These are phyloP conservation scores for Debaryomycetaceae sp. DNA, from an alignment of 1,139 yeast species.

Conservation along the genomic window DNA sequence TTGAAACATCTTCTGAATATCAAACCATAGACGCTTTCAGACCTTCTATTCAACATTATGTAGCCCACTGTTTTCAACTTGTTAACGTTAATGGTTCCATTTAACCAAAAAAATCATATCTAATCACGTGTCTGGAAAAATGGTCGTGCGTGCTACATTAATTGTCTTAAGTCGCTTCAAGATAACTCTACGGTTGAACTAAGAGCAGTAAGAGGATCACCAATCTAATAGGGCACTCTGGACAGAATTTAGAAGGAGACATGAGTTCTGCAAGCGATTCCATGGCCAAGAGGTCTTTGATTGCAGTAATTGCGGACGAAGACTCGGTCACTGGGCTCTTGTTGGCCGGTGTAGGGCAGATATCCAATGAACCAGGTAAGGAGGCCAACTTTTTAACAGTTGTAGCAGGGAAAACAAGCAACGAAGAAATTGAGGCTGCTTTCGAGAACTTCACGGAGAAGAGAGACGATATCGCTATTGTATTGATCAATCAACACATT, in stretches of 20 bases:
- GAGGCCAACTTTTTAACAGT: slow-evolving; percentile 81
- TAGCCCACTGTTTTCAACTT: not conserved
- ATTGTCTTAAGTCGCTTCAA: not conserved
- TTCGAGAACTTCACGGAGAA: slow-evolving; percentile 71
- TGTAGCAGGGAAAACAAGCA: slow-evolving; percentile 73
- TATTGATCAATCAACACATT: slow-evolving; percentile 89
- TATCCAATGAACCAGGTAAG: slow-evolving; percentile 57
- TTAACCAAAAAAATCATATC: not conserved
- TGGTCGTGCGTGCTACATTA: not conserved
- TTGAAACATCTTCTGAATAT: slow-evolving; percentile 11
- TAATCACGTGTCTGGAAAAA: not conserved
- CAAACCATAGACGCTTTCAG: not conserved
- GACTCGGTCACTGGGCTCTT: slow-evolving; percentile 95
- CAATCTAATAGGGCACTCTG: not conserved
- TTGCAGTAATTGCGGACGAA: slow-evolving; percentile 96
- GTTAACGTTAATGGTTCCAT: not conserved
- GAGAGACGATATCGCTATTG: slow-evolving; percentile 88
- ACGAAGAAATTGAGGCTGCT: slow-evolving; percentile 69
- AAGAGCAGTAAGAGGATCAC: too few relatives aligned
- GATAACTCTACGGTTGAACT: not conserved
- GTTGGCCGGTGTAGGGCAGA: slow-evolving; percentile 94
- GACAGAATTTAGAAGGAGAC: slow-evolving; percentile 1
- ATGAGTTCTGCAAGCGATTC: slow-evolving; percentile 34
- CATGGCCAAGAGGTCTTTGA: slow-evolving; percentile 65
- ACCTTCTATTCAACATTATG: not conserved